Conservation (phyloP, 257 asterid species). For the Nyctanthes arbortristis region DNA sequence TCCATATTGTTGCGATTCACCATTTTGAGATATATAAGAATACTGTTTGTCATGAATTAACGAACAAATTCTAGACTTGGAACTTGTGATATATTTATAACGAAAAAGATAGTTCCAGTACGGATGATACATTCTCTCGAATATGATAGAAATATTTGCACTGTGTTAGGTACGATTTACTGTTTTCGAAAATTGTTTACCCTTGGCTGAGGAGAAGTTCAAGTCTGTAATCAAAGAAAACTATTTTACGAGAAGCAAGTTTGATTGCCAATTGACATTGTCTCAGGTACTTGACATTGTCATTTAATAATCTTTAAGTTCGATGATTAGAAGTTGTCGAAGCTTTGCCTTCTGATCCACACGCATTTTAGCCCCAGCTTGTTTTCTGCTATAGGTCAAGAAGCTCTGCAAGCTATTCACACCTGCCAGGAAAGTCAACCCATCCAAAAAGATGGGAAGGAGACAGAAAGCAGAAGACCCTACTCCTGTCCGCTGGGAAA, state of each 20-base stretch:
- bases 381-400: constrained; percentile 55
- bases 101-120: neutral
- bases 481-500: constrained; percentile 18
- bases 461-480: constrained; percentile 34
- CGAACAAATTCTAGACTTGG: neutral
- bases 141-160: constrained; percentile 21
- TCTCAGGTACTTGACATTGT: constrained; percentile 55
- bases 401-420: constrained; percentile 65
- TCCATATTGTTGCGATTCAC: neutral
- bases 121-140: neutral
- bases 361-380: constrained; percentile 16
- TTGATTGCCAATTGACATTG: constrained; percentile 62
- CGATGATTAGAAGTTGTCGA: constrained; percentile 7
- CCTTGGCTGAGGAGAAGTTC: constrained; percentile 84
- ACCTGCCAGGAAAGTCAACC: constrained; percentile 37
- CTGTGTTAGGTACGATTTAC: constrained; percentile 69
- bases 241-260: constrained; percentile 67
- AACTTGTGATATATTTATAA: neutral
- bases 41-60: neutral
- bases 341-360: constrained; percentile 12
- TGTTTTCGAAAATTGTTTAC: constrained; percentile 65
- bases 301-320: neutral
- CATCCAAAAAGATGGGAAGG: constrained; percentile 27
- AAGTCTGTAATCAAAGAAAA: constrained; percentile 61
- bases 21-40: neutral